Conservation (phyloP, 495 filamentous ascomycete genomes). For the Penicillium paradoxum region DNA sequence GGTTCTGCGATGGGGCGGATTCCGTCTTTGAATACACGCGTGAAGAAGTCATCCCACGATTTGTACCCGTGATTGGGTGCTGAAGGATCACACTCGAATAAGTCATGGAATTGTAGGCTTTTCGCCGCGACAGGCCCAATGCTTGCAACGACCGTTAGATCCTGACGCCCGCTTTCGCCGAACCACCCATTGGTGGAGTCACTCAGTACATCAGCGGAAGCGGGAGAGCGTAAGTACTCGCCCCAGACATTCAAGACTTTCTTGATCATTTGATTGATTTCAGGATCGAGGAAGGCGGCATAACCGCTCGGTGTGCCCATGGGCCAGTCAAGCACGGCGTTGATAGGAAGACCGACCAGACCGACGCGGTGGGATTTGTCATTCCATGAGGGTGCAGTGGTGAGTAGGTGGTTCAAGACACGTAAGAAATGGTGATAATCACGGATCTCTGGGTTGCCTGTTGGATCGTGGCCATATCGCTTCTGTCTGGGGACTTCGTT, state of each 20-base stretch:
- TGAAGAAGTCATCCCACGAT: constrained; percentile 79
- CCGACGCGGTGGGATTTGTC: constrained; percentile 47
- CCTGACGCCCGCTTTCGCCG: constrained; percentile 32
- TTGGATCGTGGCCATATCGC: constrained; percentile 57
- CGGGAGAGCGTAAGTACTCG: constrained; percentile 50
- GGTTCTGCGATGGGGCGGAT: constrained; percentile 56
- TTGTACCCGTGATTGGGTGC: constrained; percentile 49
- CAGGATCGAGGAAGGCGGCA: constrained; percentile 59
- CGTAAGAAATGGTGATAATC: constrained; percentile 61
- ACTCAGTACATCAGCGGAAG: constrained; percentile 55
- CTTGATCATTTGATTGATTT: constrained; percentile 65
- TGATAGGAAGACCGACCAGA: constrained; percentile 64
- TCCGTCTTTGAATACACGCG: constrained; percentile 48
- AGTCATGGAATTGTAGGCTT: constrained; percentile 54
- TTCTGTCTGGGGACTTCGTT: constrained; percentile 53
- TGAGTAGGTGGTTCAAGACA: constrained; percentile 60
- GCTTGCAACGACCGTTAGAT: constrained; percentile 39
- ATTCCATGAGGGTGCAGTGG: constrained; percentile 57
- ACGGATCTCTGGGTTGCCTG: constrained; percentile 54
- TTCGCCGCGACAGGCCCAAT: constrained; percentile 41
- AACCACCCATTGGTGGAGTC: constrained; percentile 56
- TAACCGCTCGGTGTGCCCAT: constrained; percentile 66
- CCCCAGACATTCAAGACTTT: constrained; percentile 66
- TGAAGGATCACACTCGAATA: constrained; percentile 24
- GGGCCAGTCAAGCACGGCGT: constrained; percentile 66